Conservation (phyloP, 2,329 filamentous ascomycete species). For the Tolypocladium tropicale region DNA sequence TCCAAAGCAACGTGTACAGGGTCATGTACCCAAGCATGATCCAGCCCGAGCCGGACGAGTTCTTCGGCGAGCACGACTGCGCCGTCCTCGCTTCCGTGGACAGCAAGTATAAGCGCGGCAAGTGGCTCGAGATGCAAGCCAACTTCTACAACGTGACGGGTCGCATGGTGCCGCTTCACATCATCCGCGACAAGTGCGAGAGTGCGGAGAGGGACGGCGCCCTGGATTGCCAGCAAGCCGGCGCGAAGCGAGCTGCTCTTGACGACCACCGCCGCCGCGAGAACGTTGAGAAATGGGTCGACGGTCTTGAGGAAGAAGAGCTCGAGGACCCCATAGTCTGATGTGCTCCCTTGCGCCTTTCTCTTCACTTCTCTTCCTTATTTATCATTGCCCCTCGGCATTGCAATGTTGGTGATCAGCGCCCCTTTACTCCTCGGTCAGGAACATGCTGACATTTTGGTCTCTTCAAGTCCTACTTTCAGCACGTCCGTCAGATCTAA, state of each 20-base stretch:
- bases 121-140: constrained; percentile 33
- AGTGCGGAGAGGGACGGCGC: constrained; percentile 11
- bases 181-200: constrained; percentile 25
- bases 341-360: background rate
- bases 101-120: constrained; percentile 18
- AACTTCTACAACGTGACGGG: constrained; percentile 33
- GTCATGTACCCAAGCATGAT: constrained; percentile 18
- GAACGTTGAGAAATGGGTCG: constrained; percentile 12
- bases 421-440: background rate
- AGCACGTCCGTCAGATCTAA: background rate
- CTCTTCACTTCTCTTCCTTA: background rate
- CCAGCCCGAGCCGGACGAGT: constrained; percentile 10
- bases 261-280: background rate
- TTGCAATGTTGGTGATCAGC: background rate
- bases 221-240: background rate
- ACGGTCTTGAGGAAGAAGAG: constrained; percentile 5
- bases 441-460: background rate
- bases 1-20: constrained; percentile 18
- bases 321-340: background rate
- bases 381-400: background rate
- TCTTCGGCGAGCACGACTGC: constrained; percentile 20
- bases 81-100: constrained; percentile 24
- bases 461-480: background rate
- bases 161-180: constrained; percentile 25
- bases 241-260: background rate